Conservation (phyloP, 129 eudicot species). For the Flaveria trinervia region DNA sequence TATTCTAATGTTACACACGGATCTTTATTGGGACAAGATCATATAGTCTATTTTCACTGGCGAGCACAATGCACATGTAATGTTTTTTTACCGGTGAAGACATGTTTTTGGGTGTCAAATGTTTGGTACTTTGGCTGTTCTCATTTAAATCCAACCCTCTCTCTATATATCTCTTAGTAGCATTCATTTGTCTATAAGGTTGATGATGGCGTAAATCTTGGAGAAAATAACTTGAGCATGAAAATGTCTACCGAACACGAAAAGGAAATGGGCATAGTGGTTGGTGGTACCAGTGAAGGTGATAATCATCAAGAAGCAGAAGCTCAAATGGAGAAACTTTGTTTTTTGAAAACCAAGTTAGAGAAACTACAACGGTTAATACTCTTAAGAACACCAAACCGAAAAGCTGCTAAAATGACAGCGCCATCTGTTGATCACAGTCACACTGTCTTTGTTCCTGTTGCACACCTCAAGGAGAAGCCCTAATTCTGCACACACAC, state of each 20-base stretch:
- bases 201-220: slow-evolving; percentile 43
- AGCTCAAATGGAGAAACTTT: slow-evolving; percentile 62
- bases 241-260: slow-evolving; percentile 46
- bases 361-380: slow-evolving; percentile 54
- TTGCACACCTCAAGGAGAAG: slow-evolving; percentile 79
- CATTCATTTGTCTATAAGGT: slow-evolving; percentile 4
- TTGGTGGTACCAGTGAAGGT: slow-evolving; percentile 12
- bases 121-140: too few species aligned
- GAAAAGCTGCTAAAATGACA: slow-evolving; percentile 23
- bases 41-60: too few species aligned
- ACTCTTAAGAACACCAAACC: slow-evolving; percentile 50
- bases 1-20: too few species aligned
- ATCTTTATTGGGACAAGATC: too few species aligned
- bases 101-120: too few species aligned
- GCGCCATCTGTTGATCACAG: slow-evolving; percentile 24
- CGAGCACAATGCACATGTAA: too few species aligned
- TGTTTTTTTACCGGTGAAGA: too few species aligned
- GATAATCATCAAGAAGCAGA: slow-evolving; percentile 39
- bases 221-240: slow-evolving; percentile 50
- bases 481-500: slow-evolving; percentile 40
- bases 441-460: slow-evolving; percentile 56
- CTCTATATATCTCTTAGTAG: neutral
- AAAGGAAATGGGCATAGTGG: slow-evolving; percentile 30
- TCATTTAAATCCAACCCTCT: neutral
- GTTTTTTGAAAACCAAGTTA: slow-evolving; percentile 53